phyloP scores from a whole-genome alignment of 1,284 basidiomycete species.

The Papiliotrema fonsecae region DNA sequence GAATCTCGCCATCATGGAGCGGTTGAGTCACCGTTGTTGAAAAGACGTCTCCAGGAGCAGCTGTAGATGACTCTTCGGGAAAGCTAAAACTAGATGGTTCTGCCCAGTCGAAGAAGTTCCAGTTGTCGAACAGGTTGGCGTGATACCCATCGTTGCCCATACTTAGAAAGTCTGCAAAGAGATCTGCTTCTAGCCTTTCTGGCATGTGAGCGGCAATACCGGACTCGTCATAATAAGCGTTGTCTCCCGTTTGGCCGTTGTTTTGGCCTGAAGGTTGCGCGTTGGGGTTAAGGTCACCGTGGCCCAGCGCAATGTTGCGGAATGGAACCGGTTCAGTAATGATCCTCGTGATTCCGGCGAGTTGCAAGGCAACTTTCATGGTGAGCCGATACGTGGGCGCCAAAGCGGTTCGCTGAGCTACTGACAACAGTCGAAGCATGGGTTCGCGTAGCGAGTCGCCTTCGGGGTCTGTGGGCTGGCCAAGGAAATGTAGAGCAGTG shows the following conservation, averaged over 20 bases:
- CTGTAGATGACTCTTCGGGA: not conserved
- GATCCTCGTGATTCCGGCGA: conserved; percentile 13
- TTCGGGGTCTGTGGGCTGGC: conserved; percentile 5
- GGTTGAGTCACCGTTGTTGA: too few species aligned
- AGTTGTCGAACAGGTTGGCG: conserved; percentile 2
- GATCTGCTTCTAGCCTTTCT: not conserved
- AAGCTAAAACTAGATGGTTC: too few species aligned
- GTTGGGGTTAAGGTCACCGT: too few species aligned
- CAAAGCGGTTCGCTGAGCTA: conserved; percentile 5
- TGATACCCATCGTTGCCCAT: conserved; percentile 14
- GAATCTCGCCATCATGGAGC: too few species aligned
- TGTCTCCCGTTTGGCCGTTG: too few species aligned
- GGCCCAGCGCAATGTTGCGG: too few species aligned
- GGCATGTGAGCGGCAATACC: too few species aligned
- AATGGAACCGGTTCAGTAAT: too few species aligned
- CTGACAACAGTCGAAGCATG: conserved; percentile 3
- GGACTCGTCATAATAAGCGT: too few species aligned
- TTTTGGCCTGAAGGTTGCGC: too few species aligned
- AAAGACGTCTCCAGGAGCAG: too few species aligned
- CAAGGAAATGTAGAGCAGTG: conserved; percentile 13
- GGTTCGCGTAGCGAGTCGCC: conserved; percentile 2
- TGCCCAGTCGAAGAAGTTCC: conserved; percentile 10
- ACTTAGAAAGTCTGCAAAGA: not conserved
- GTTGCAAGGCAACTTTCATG: conserved; percentile 19
- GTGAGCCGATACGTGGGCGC: conserved; percentile 19